Base-by-base conservation (phyloP, 148 eudicot genomes). In the Bassia scoparia region DNA sequence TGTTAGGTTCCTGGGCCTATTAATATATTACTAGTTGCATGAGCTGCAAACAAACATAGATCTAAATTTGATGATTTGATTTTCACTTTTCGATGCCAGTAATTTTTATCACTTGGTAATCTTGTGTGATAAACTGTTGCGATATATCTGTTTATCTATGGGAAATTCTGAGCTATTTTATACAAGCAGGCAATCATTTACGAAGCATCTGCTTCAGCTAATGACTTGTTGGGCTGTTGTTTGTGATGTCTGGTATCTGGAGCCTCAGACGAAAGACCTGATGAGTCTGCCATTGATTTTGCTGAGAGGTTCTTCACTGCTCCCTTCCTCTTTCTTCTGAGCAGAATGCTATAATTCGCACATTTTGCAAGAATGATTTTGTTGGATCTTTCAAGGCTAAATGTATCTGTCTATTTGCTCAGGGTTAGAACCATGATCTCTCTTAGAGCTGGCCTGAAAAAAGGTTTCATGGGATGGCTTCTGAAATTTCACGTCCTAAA, bases 171-270 rank as follows among this genome's bases (percentile, higher is more conserved):
- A 35, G 15, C 27, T 37, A 8, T 30, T 24, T 34, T 49, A n/a
- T n/a, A n/a, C n/a, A n/a, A n/a, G 77, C 92, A 96, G 97, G 77
- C 99, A n/a, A 90, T 96, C 99, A 52, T 96, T 96, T 77, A 96
- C 99, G 61, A 96, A 29, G 75, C 99, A 96, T 81, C 82, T 92
- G 72, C 86, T 96, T 81, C 99, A 92, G 88, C 89, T 96, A 61
- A 96, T 96, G 99, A 86, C 97, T 24, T 96, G 97, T 7, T 96
- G 99, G 99, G 99, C 97, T 79, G 96, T 96, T 74, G 97, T 96
- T 96, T 96, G 99, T 86, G 97, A 96, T 76, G 99, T 96, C 30
- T 96, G 99, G 99, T 96, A 90, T 82, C n/a, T 96, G 83, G 99
- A 96, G 76, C 99, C 97, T 61, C 99, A 96, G 78, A 90, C 83